Evolutionary conservation across 371 early-diverging fungal species (phyloP).

Genomic region (Dentiscutata heterogama): DNA sequence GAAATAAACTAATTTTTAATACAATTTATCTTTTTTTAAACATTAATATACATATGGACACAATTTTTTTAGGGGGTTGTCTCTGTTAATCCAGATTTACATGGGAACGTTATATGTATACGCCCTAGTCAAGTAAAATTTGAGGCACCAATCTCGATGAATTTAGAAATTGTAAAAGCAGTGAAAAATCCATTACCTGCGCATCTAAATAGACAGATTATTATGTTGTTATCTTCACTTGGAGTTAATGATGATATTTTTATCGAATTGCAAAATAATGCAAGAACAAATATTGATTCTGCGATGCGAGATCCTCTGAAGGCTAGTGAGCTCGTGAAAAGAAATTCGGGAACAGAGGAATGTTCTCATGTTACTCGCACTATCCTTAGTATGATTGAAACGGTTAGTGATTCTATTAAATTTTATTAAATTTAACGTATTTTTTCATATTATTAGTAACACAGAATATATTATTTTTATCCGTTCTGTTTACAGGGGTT

Average conservation of each 20-base stretch:
- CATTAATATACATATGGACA: not conserved
- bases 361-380: conserved; percentile 64
- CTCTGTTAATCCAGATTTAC: conserved; percentile 49
- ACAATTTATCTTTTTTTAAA: not conserved
- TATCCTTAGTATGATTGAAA: conserved; percentile 63
- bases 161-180: conserved; percentile 71
- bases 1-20: not conserved
- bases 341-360: conserved; percentile 55
- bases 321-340: conserved; percentile 60
- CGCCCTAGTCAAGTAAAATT: conserved; percentile 82
- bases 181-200: conserved; percentile 64
- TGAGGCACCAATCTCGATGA: conserved; percentile 60
- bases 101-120: conserved; percentile 57
- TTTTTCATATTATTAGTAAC: not conserved
- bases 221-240: conserved; percentile 71
- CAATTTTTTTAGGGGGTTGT: conserved; percentile 68
- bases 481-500: not conserved
- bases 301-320: conserved; percentile 57
- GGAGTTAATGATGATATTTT: conserved; percentile 71
- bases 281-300: conserved; percentile 57
- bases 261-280: conserved; percentile 59
- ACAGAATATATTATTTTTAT: too few species aligned
- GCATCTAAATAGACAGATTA: conserved; percentile 80
- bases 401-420: conserved; percentile 47
- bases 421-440: not conserved